Evolutionary conservation across 2,329 filamentous ascomycete species (phyloP).

Genomic region (Botrytis medusae): DNA sequence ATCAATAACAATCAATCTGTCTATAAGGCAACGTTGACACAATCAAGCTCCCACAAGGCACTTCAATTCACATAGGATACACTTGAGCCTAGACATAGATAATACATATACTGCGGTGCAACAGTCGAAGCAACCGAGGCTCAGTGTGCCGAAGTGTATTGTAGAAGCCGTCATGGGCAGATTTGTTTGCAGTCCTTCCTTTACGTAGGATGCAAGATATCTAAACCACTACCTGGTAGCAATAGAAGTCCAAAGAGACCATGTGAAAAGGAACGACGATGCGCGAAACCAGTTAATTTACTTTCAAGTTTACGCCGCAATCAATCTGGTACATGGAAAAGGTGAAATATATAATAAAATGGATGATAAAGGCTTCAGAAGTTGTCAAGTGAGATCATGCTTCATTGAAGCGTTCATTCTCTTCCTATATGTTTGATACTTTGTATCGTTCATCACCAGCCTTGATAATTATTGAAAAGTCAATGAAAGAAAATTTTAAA

Average conservation of each 20-base stretch:
- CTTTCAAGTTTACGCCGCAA: neutral
- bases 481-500: slow-evolving; percentile 21
- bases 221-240: neutral
- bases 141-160: too few relatives aligned
- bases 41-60: neutral
- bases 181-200: neutral
- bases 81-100: neutral
- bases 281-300: neutral
- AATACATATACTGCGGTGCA: neutral
- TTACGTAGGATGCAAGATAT: neutral
- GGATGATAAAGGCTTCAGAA: slow-evolving; percentile 55
- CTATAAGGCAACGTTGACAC: neutral
- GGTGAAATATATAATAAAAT: neutral
- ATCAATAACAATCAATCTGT: neutral
- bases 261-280: neutral
- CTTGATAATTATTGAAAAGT: slow-evolving; percentile 39
- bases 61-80: neutral
- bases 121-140: too few relatives aligned
- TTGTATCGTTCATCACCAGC: slow-evolving; percentile 61
- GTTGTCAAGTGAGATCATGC: slow-evolving; percentile 58
- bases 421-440: slow-evolving; percentile 64
- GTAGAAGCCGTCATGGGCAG: neutral
- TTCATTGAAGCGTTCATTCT: slow-evolving; percentile 57
- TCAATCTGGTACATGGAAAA: neutral
- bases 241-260: neutral